Conservation (phyloP, 1,284 basidiomycete species). For the Cryptococcus depauperatus region DNA sequence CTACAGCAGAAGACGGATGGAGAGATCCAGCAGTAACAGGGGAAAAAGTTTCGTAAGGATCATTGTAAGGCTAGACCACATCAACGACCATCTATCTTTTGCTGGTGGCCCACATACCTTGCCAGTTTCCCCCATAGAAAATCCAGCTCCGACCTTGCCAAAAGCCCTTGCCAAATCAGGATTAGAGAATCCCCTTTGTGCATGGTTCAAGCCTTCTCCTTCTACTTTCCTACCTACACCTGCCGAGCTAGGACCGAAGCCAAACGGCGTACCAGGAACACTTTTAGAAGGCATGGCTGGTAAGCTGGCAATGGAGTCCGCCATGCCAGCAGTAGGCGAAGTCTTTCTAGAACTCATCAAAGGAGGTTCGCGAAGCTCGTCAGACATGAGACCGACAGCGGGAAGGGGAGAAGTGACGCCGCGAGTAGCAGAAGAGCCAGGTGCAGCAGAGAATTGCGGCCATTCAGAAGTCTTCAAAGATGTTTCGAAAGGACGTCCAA, state of each 20-base stretch:
- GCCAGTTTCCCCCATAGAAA: conserved; percentile 18
- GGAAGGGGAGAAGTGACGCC: conserved; percentile 47
- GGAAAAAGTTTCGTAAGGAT: conserved; percentile 34
- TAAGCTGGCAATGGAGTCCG: conserved; percentile 42
- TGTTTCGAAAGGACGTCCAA: conserved; percentile 53
- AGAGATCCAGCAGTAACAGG: conserved; percentile 13
- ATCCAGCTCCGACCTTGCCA: conserved; percentile 62
- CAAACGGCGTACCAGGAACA: conserved; percentile 43
- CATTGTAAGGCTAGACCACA: conserved; percentile 33
- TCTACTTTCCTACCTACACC: conserved; percentile 24
- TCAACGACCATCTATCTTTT: no score
- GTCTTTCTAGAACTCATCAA: conserved; percentile 60
- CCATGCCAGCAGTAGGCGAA: conserved; percentile 35
- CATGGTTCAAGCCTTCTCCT: conserved; percentile 34
- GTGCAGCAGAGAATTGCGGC: conserved; percentile 69
- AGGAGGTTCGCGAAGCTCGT: conserved; percentile 48
- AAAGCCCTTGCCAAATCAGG: conserved; percentile 48
- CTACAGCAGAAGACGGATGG: conserved; percentile 48
- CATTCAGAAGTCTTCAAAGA: conserved; percentile 75
- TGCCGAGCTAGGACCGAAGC: conserved; percentile 24
- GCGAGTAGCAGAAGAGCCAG: conserved; percentile 32
- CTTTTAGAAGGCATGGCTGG: conserved; percentile 45
- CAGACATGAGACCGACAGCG: conserved; percentile 52
- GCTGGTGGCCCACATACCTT: conserved; percentile 37
- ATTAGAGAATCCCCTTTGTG: conserved; percentile 45